Base-by-base conservation (phyloP, 1,139 yeast genomes). In the Pichia terricola region DNA sequence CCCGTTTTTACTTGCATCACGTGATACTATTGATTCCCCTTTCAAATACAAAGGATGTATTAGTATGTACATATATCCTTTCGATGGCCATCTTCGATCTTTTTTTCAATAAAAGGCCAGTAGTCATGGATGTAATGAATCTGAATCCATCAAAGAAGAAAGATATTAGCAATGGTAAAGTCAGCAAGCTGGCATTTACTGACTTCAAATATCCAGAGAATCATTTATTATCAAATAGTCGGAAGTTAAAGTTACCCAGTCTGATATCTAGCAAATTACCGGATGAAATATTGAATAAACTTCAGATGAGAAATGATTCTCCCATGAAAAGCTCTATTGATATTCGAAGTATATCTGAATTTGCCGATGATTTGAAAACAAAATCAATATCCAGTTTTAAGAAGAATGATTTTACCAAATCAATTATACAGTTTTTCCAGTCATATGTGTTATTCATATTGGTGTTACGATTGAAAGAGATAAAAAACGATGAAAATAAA, bases 211-310 rank as follows among this genome's bases (percentile, higher is more conserved):
- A 39, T 9, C 39, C 40, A 10, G 41, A 36, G 25, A 37, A 40
- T 36, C 32, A 26, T 4, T 5, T 26, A 2, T 22, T 25, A 10
- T 6, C 16, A 9, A 35, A 40, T 27, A 36, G 37, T 2, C 34
- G 42, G 27, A 35, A 38, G 25, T 9, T 50, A 9, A 42, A 40
- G 28, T 35, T 51, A 26, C 54, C 54, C 0, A 32, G 33, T 11
- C 34, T 50, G 34, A 16, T 51, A 27, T 40, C 53, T 10, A 40
- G 43, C 7, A 41, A 40, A 33, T 37, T 49, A 16, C 50, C 50
- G 3, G 22, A 22, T 3, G 38, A 39, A 9, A 22, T 49, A 26
- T 25, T 49, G 34, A 34, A 25, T 4, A 34, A 32, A 11, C 38
- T 42, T 9, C n/a, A 26, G 26, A 30, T 30, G 33, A 8, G 10